phyloP scores from a whole-genome alignment of 192 early-diverging fungal species.

The Podila epigama region DNA sequence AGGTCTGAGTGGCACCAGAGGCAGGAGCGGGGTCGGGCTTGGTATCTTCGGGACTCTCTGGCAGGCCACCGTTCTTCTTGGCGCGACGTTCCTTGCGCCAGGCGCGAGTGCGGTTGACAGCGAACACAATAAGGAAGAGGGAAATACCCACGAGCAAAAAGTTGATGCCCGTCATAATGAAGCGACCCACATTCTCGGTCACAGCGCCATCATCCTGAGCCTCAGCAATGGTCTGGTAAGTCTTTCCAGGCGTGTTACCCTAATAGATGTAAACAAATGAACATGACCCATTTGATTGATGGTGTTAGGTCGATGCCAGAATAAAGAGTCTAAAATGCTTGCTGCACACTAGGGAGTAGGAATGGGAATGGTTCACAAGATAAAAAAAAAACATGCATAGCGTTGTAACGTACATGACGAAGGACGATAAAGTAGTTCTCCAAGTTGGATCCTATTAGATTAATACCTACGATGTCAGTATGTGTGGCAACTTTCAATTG shows the following conservation, averaged over 20 bases:
- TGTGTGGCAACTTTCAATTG: neutral
- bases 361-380: neutral
- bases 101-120: neutral
- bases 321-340: no score
- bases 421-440: conserved; percentile 56
- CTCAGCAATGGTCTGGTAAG: conserved; percentile 31
- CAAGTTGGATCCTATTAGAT: conserved; percentile 42
- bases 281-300: no score
- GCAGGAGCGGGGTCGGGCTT: conserved; percentile 40
- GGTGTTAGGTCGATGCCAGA: no score
- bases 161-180: conserved; percentile 40
- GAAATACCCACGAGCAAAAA: conserved; percentile 42
- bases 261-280: no score
- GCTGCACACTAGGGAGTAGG: no score
- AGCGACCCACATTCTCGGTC: conserved; percentile 52
- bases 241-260: neutral
- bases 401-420: neutral
- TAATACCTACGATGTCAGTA: neutral
- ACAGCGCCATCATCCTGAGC: conserved; percentile 53
- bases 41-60: conserved; percentile 10
- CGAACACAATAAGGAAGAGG: conserved; percentile 43
- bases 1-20: conserved; percentile 27
- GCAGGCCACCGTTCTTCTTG: conserved; percentile 15
- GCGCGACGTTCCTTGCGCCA: conserved; percentile 5
- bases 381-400: neutral